Base-by-base conservation (phyloP, 176 grass and related monocot species). In the Eremochloa ophiuroides region DNA sequence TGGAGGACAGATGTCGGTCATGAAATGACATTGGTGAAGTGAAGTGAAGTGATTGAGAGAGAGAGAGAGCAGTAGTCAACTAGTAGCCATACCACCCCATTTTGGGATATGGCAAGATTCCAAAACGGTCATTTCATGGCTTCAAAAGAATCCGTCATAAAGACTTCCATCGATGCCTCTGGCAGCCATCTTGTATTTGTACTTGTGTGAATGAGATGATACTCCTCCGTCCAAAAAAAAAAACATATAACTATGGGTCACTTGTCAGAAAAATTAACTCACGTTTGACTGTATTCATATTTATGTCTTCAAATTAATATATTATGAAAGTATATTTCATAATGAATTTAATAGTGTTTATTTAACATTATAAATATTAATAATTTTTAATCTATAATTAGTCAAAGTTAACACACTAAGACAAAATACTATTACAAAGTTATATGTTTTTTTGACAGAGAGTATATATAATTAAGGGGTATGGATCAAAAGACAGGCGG, bases 71-170 rank as follows among this genome's bases (percentile, higher is more conserved):
- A 62, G 69, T 76, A 14, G 70, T 81, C 77, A 83, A 60, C 62
- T 67, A 25, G 43, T 67, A 25, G 43, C 53, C 42, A 73, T 64
- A 76, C 47, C 47, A 41, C 53, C 28, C 77, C 63, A 72, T 89
- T 74, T 89, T 62, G 37, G 64, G 56, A 50, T 61, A 58, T 64
- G 56, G 41, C 48, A 77, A 85, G 78, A 89, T 89, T 77, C 83
- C 78, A 78, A 67, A 85, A 77, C 27, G 83, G 87, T 77, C 83
- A 85, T 85, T 65, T 85, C 83, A 82, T 77, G 58, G 64, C 28
- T 82, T 71, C 30, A 85, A 89, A 85, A 82, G 72, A 85, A 82
- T 77, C 83, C 37, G 83, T 84, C 77, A 38, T 55, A 72, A 79
- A 82, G 78, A 70, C 55, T 83, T 87, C 42, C 25, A 68, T 77